Conservation (phyloP, 1,284 basidiomycete species). For the Ceratobasidium sp. region DNA sequence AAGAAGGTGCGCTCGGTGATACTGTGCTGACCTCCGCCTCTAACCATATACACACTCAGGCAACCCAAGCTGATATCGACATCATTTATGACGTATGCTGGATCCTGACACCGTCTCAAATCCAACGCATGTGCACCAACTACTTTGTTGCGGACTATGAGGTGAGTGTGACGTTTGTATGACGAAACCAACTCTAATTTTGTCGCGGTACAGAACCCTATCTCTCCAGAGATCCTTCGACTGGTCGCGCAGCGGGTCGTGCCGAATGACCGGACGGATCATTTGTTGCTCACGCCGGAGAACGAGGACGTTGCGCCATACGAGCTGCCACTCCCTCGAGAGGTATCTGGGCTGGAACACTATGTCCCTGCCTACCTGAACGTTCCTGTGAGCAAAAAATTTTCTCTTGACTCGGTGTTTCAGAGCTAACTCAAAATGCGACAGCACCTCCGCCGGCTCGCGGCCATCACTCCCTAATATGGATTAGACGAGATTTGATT, state of each 20-base stretch:
- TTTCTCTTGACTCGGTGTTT: neutral
- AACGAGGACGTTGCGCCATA: conserved; percentile 96
- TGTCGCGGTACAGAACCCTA: conserved; percentile 79
- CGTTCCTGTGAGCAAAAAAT: conserved; percentile 65
- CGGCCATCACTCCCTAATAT: conserved; percentile 36
- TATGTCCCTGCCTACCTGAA: conserved; percentile 90
- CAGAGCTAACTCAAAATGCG: conserved; percentile 8
- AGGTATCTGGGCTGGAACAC: conserved; percentile 89
- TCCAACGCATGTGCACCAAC: conserved; percentile 98
- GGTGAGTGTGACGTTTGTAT: conserved; percentile 62
- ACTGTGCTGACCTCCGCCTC: conserved; percentile 40
- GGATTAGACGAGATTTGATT: conserved; percentile 7
- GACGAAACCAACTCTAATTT: neutral
- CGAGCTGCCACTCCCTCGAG: conserved; percentile 87
- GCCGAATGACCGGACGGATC: conserved; percentile 95
- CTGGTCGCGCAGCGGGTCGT: conserved; percentile 96
- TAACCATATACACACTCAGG: conserved; percentile 63
- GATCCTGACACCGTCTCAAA: conserved; percentile 99
- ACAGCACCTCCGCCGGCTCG: conserved; percentile 41
- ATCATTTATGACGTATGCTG: conserved; percentile 99
- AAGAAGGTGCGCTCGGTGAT: conserved; percentile 82
- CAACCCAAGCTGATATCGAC: conserved; percentile 93
- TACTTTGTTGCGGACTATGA: conserved; percentile 99
- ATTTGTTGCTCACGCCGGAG: conserved; percentile 92
- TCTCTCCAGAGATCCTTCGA: conserved; percentile 94